Conservation (phyloP, 176 grass and related monocot species). For the Cenchrus americanus region DNA sequence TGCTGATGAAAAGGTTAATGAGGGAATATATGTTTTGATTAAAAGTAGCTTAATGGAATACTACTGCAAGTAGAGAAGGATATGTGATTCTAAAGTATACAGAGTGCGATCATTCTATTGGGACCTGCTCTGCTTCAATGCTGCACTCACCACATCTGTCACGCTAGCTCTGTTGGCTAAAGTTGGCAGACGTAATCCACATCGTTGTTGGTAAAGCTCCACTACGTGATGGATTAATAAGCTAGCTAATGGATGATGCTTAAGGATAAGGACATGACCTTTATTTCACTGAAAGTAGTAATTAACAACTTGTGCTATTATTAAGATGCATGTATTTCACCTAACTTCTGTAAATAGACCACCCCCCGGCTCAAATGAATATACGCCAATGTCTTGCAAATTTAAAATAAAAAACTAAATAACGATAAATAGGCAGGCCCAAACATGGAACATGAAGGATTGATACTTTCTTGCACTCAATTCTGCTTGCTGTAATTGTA, state of each 20-base stretch:
- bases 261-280: conserved; percentile 43
- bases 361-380: not conserved
- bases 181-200: conserved; percentile 50
- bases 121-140: conserved; percentile 23
- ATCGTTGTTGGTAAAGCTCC: conserved; percentile 53
- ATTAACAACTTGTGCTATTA: conserved; percentile 20
- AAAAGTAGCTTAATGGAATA: conserved; percentile 39
- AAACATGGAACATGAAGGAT: not conserved
- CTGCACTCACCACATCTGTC: conserved; percentile 26
- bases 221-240: conserved; percentile 51
- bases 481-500: not conserved
- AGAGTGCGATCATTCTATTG: conserved; percentile 26
- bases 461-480: not conserved
- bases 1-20: conserved; percentile 21
- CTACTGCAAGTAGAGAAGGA: conserved; percentile 25
- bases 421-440: not conserved
- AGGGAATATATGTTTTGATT: conserved; percentile 54
- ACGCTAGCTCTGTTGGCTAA: conserved; percentile 41
- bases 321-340: not conserved
- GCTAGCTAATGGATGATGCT: conserved; percentile 32
- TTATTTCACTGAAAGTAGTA: conserved; percentile 8
- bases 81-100: conserved; percentile 34
- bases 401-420: not conserved
- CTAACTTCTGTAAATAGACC: not conserved
- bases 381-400: not conserved